These are phyloP conservation scores for Hypsizygus ulmarius DNA, from an alignment of 1,284 basidiomycete species.

Conservation along the genomic window DNA sequence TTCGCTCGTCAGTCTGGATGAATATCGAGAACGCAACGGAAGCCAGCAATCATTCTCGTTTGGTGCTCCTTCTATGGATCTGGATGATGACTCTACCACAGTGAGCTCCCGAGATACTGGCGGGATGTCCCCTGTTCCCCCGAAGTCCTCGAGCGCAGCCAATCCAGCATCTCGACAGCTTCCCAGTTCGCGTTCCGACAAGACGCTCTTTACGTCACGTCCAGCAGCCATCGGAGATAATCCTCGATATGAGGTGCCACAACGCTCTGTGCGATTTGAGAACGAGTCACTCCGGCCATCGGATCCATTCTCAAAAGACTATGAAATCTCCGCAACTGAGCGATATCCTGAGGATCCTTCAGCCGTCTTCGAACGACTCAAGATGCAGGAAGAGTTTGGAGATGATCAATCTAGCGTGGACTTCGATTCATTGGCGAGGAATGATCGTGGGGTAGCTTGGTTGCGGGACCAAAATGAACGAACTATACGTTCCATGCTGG, in stretches of 20 bases:
- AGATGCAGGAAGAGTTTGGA: constrained; percentile 41
- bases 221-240: not conserved
- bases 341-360: constrained; percentile 43
- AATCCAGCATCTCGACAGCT: not conserved
- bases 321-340: constrained; percentile 25
- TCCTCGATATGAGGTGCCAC: not conserved
- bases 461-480: constrained; percentile 76
- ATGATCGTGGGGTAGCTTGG: constrained; percentile 76
- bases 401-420: constrained; percentile 44
- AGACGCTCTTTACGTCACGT: constrained; percentile 13
- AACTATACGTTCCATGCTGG: constrained; percentile 56
- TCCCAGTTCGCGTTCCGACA: constrained; percentile 13
- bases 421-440: constrained; percentile 43
- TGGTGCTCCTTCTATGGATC: constrained; percentile 37
- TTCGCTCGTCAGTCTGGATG: constrained; percentile 74
- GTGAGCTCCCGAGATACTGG: constrained; percentile 67
- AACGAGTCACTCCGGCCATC: not conserved
- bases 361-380: constrained; percentile 57
- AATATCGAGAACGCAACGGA: constrained; percentile 59
- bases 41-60: constrained; percentile 60
- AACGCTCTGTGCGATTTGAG: not conserved
- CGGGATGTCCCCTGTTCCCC: constrained; percentile 20
- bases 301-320: constrained; percentile 31
- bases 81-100: constrained; percentile 70
- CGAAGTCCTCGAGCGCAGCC: constrained; percentile 5